Conservation (phyloP, 164 flowering plant genomes). For the Aristolochia fimbriata region DNA sequence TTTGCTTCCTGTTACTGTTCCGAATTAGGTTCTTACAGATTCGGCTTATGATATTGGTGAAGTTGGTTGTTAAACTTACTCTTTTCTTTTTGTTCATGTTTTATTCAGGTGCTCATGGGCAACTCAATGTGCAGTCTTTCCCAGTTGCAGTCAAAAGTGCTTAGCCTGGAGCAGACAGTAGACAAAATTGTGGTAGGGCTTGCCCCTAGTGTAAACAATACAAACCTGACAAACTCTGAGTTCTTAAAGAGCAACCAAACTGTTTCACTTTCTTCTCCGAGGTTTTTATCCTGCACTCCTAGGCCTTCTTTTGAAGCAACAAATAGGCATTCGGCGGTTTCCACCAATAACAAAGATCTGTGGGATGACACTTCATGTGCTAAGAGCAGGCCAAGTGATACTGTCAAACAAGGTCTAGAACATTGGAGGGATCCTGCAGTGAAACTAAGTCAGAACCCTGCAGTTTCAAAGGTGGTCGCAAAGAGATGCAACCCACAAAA, state of each 20-base stretch:
- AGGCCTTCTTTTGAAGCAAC: constrained; percentile 52
- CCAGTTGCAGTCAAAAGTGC: constrained; percentile 56
- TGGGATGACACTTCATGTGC: constrained; percentile 33
- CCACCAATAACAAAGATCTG: constrained; percentile 25
- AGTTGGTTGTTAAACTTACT: neutral
- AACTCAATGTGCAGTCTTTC: constrained; percentile 53
- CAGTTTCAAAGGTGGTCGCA: constrained; percentile 15
- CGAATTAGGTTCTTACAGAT: too few relatives aligned
- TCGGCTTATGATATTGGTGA: too few relatives aligned
- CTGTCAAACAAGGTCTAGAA: constrained; percentile 25
- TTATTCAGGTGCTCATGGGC: constrained; percentile 50
- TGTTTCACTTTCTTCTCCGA: constrained; percentile 36
- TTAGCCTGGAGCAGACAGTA: constrained; percentile 46
- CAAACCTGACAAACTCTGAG: constrained; percentile 26
- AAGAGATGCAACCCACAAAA: constrained; percentile 21
- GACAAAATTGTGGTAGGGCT: constrained; percentile 40
- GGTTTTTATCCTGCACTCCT: constrained; percentile 52
- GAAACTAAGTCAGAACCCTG: constrained; percentile 22
- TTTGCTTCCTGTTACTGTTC: too few relatives aligned
- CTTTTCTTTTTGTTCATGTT: neutral
- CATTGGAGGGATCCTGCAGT: constrained; percentile 26
- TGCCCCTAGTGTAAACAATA: constrained; percentile 20
- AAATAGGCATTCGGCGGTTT: constrained; percentile 23
- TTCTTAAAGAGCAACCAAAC: constrained; percentile 27
- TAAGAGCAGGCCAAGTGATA: constrained; percentile 25